Evolutionary conservation across 768 basidiomycete species (phyloP).

Genomic region (Tulasnella sp.): DNA sequence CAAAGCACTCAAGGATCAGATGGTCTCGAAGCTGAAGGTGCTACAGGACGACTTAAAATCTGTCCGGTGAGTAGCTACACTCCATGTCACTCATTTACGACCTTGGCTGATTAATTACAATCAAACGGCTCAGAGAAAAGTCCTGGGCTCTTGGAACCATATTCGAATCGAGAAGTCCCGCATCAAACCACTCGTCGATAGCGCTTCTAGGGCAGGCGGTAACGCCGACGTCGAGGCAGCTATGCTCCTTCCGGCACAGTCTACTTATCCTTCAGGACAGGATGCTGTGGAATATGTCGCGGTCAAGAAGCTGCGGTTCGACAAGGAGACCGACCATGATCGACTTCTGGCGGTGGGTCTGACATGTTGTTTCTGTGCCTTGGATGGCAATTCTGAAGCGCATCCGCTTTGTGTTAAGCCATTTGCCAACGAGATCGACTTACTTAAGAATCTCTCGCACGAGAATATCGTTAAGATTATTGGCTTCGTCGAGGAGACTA

Average conservation of each 20-base stretch:
- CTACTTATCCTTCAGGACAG: not conserved
- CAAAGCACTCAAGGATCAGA: too few relatives aligned
- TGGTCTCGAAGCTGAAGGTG: too few relatives aligned
- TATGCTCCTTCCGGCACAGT: not conserved
- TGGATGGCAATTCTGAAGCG: not conserved
- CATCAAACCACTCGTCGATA: not conserved
- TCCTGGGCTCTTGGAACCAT: not conserved
- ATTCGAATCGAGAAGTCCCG: not conserved
- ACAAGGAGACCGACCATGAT: not conserved
- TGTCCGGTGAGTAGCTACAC: too few relatives aligned
- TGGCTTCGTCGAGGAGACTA: not conserved
- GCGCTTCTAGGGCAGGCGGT: not conserved
- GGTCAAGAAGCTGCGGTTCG: not conserved
- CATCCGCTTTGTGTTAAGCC: not conserved
- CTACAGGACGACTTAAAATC: too few relatives aligned
- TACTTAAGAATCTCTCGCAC: not conserved
- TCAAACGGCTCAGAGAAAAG: not conserved
- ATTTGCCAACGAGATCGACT: not conserved
- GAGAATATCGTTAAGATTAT: not conserved
- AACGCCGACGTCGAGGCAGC: not conserved
- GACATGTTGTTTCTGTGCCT: not conserved
- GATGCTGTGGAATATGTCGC: not conserved
- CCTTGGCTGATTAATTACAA: too few relatives aligned
- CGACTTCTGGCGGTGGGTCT: not conserved
- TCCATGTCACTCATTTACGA: too few relatives aligned